Conservation (phyloP, 352 stramenopile species). For the Phytophthora constricta region DNA sequence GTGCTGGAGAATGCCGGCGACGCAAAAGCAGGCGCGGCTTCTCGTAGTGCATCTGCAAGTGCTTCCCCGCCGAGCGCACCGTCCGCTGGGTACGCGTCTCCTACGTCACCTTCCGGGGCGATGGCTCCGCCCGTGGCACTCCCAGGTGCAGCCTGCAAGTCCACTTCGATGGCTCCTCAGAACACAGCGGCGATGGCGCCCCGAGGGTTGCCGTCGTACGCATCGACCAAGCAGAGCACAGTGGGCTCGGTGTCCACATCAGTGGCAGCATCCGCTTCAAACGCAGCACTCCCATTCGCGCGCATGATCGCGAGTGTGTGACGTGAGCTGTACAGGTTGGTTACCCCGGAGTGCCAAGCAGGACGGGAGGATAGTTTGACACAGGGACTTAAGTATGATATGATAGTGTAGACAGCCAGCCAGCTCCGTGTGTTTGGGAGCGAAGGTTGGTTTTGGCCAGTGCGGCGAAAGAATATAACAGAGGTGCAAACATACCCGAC, state of each 20-base stretch:
- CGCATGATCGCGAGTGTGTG: constrained; percentile 54
- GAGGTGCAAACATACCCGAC: constrained; percentile 31
- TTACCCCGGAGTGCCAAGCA: constrained; percentile 19
- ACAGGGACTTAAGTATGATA: constrained; percentile 48
- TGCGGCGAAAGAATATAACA: constrained; percentile 38
- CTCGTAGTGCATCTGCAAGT: constrained; percentile 22
- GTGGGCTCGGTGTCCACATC: constrained; percentile 15
- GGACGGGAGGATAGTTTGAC: constrained; percentile 16
- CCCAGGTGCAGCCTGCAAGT: constrained; percentile 7
- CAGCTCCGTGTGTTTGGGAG: constrained; percentile 3
- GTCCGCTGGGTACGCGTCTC: constrained; percentile 34
- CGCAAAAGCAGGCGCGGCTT: constrained; percentile 45
- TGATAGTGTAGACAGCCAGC: constrained; percentile 47
- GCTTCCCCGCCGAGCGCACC: constrained; percentile 12
- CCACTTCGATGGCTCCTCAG: constrained; percentile 16
- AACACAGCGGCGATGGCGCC: constrained; percentile 8
- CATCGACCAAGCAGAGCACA: constrained; percentile 20
- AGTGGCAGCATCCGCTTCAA: constrained; percentile 22
- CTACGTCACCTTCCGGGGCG: constrained; percentile 32
- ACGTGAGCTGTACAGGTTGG: constrained; percentile 21
- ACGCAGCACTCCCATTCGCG: constrained; percentile 32
- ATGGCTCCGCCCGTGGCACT: constrained; percentile 25
- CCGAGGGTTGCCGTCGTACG: constrained; percentile 20
- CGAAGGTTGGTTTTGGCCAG: too few species aligned
- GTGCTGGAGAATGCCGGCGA: constrained; percentile 67